phyloP scores from a whole-genome alignment of 768 basidiomycete species.

The Cystobasidium ongulense region DNA sequence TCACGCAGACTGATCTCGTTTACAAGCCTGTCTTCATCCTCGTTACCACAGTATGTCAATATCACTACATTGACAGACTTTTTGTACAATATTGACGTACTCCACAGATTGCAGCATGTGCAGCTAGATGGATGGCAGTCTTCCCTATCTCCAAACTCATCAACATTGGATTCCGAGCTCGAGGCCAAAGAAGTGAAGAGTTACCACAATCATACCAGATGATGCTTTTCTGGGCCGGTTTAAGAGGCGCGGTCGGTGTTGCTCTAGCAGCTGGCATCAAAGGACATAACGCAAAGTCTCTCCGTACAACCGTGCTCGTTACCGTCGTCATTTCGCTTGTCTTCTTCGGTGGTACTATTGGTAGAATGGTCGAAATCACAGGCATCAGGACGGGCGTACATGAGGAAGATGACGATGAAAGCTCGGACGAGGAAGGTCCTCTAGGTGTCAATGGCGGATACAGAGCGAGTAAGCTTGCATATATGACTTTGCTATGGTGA shows the following conservation, averaged over 20 bases:
- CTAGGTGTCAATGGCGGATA: conserved; percentile 31
- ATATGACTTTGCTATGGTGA: background rate
- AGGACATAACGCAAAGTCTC: conserved; percentile 80
- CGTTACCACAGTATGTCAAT: conserved; percentile 60
- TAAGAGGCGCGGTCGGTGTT: conserved; percentile 93
- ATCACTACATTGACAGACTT: background rate
- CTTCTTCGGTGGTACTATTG: conserved; percentile 92
- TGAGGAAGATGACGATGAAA: conserved; percentile 65
- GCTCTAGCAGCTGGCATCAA: conserved; percentile 93
- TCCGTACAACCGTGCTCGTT: conserved; percentile 86
- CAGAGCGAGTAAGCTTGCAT: conserved; percentile 13
- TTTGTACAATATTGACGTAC: background rate
- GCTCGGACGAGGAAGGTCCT: conserved; percentile 48
- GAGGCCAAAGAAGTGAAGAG: conserved; percentile 61
- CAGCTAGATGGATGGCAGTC: conserved; percentile 89
- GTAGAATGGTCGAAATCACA: conserved; percentile 91
- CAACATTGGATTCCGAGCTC: conserved; percentile 80
- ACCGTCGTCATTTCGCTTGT: conserved; percentile 92
- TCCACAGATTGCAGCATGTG: conserved; percentile 64
- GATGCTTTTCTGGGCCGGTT: conserved; percentile 99
- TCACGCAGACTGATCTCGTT: conserved; percentile 74
- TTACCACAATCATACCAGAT: conserved; percentile 96
- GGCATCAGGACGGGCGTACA: conserved; percentile 92
- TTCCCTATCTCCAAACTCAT: conserved; percentile 91
- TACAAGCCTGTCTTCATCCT: conserved; percentile 90